Evolutionary conservation across 352 stramenopile genomes (phyloP).

Genomic region (Phytophthora crassamura): DNA sequence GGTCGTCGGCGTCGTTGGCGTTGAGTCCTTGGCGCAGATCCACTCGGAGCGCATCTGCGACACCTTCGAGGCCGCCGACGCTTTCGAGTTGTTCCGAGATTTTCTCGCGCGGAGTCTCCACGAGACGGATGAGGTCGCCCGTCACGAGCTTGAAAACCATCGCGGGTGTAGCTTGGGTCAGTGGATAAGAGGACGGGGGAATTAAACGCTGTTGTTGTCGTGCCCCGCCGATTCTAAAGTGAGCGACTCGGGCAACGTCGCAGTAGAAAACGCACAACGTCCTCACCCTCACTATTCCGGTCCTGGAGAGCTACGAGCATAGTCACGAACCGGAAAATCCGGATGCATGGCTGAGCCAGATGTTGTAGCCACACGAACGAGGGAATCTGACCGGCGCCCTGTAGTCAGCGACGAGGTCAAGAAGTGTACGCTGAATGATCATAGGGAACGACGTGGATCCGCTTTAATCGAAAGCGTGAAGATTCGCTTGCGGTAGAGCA

Average conservation of each 20-base stretch:
- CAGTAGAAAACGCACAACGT: neutral
- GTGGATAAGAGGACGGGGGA: too few relatives aligned
- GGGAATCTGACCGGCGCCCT: constrained; percentile 7
- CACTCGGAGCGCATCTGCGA: constrained; percentile 39
- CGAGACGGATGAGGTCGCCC: constrained; percentile 15
- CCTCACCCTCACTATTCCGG: constrained; percentile 14
- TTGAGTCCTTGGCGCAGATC: constrained; percentile 42
- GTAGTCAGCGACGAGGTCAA: neutral
- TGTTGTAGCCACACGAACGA: constrained; percentile 86
- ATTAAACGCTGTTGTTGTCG: neutral
- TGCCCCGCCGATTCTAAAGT: constrained; percentile 7
- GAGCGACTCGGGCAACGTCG: neutral
- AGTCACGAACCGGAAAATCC: constrained; percentile 9
- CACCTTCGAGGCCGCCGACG: constrained; percentile 44
- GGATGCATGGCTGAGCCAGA: constrained; percentile 73
- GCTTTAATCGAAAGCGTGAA: constrained; percentile 1
- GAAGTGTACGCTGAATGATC: constrained; percentile 4
- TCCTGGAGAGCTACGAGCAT: constrained; percentile 3
- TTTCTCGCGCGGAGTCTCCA: constrained; percentile 16
- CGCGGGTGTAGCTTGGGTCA: too few relatives aligned
- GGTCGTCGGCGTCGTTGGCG: constrained; percentile 28
- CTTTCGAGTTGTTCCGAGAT: constrained; percentile 5
- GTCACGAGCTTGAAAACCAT: constrained; percentile 13
- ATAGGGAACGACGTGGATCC: neutral
- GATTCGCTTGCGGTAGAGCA: too few relatives aligned